A percentile compares a stretch with the other conserved stretches of the same genome.
Conservation (phyloP, 2,329 filamentous ascomycete species). For the Ceratocystiopsis brevicomis region DNA sequence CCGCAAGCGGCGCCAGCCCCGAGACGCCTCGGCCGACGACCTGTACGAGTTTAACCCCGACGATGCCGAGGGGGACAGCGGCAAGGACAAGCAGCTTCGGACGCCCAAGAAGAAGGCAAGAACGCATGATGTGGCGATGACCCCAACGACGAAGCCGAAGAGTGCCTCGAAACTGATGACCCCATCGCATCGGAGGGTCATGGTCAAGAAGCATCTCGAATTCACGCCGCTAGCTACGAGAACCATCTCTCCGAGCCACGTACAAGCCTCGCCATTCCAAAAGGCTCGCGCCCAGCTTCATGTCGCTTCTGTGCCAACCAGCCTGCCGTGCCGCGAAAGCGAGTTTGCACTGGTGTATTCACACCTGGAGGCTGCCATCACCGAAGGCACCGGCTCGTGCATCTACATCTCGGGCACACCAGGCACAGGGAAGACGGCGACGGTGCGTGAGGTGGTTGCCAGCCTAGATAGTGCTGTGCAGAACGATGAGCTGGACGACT, state of each 20-base stretch:
- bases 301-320: constrained; percentile 78
- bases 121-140: constrained; percentile 19
- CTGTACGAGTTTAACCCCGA: constrained; percentile 13
- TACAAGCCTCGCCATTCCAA: constrained; percentile 75
- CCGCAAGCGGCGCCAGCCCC: constrained; percentile 24
- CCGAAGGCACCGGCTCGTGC: constrained; percentile 80
- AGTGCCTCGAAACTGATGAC: constrained; percentile 23
- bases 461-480: constrained; percentile 75
- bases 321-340: constrained; percentile 74
- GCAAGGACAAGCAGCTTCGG: constrained; percentile 16
- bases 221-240: constrained; percentile 92
- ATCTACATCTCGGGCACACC: constrained; percentile 99
- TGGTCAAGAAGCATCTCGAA: constrained; percentile 74
- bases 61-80: constrained; percentile 9
- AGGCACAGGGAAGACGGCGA: constrained; percentile 92
- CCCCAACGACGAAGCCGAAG: constrained; percentile 35
- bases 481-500: constrained; percentile 87
- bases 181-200: constrained; percentile 31
- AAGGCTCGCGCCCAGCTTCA: constrained; percentile 76
- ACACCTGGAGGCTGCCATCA: constrained; percentile 84
- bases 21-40: constrained; percentile 16
- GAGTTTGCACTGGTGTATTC: constrained; percentile 89
- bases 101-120: constrained; percentile 17
- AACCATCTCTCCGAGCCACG: constrained; percentile 52
- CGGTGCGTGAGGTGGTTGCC: constrained; percentile 82